Base-by-base conservation (phyloP, 1,284 basidiomycete genomes). In the Pseudozyma sp. region DNA sequence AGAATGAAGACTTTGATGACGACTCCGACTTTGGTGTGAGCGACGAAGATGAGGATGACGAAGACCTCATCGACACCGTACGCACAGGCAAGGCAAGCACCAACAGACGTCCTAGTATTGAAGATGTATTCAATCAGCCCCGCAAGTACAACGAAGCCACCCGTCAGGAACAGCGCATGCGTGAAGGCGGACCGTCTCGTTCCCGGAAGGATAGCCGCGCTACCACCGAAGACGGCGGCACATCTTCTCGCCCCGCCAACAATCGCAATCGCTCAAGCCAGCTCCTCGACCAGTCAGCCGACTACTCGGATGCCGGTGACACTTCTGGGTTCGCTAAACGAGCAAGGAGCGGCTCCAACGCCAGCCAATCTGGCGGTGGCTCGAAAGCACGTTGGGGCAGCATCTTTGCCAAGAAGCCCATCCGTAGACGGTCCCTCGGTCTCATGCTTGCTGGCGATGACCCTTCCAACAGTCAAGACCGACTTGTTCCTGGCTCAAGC, bases 21-120 rank as follows among this genome's bases (percentile, higher is more conserved):
- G 89, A 89, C 0, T 89, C 91, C 0, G 91, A 92, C 9, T 90
- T 89, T 14, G 80, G 80, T 16, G 63, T 73, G 19, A 84, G 81
- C 48, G 82, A 79, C 0, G 90, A 89, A 13, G 89, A 89, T 18
- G 89, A 89, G 40, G 88, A 88, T 35, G 82, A 83, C 51, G 83
- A 80, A 2, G 52, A 69, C 40, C 64, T 65, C 45, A 44, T 66
- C 38, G 70, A 70, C 76, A 70, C 70, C 56, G 71, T 81, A 60
- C 66, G 51, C 38, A 78, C 76, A 4, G 59, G 40, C 19, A 76
- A 65, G 52, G 56, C 49, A 7, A 73, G 72, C 39, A 67, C 71
- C 7, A 57, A 72, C 10, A 78, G 79, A 38, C 60, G 75, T 4
- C 48, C 65, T 10, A 71, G 80, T 81, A 42, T 87, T 49, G 73